phyloP scores from a whole-genome alignment of 805 yeast species.

The Suhomyces emberorum region DNA sequence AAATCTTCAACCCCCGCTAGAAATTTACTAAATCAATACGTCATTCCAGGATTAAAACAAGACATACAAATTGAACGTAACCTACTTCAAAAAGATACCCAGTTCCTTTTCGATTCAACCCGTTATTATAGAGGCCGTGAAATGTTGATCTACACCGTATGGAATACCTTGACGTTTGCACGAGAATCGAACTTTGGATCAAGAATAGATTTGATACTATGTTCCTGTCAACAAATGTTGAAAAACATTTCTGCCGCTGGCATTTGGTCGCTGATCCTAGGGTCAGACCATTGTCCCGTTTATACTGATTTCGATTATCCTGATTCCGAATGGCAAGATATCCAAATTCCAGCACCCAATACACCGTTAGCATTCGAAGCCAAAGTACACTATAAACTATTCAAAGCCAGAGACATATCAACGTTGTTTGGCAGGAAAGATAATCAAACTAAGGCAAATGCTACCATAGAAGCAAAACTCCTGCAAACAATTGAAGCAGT shows the following conservation, averaged over 20 bases:
- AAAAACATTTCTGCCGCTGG: conserved; percentile 37
- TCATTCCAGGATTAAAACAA: conserved; percentile 17
- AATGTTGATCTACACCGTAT: conserved; percentile 76
- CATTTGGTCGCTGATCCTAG: conserved; percentile 69
- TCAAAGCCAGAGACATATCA: conserved; percentile 32
- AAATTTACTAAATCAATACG: conserved; percentile 25
- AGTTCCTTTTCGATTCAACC: conserved; percentile 54
- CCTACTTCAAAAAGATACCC: conserved; percentile 7
- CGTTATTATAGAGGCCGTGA: conserved; percentile 56
- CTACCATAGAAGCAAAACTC: too few species aligned
- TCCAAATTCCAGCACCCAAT: neutral
- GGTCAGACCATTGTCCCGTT: conserved; percentile 95
- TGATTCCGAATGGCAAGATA: conserved; percentile 3
- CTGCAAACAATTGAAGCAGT: neutral
- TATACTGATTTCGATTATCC: conserved; percentile 56
- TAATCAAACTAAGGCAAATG: too few species aligned
- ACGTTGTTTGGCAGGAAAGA: conserved; percentile 21
- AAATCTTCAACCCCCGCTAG: conserved; percentile 29
- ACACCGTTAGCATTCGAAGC: conserved; percentile 20
- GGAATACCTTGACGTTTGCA: conserved; percentile 79
- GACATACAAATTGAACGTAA: neutral
- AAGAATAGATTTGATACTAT: conserved; percentile 74
- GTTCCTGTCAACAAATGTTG: conserved; percentile 37
- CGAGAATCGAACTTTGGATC: conserved; percentile 86
- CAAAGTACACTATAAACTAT: conserved; percentile 16